These are phyloP conservation scores for Gentiana dahurica DNA, from an alignment of 257 asterid genomes.

Conservation along the genomic window DNA sequence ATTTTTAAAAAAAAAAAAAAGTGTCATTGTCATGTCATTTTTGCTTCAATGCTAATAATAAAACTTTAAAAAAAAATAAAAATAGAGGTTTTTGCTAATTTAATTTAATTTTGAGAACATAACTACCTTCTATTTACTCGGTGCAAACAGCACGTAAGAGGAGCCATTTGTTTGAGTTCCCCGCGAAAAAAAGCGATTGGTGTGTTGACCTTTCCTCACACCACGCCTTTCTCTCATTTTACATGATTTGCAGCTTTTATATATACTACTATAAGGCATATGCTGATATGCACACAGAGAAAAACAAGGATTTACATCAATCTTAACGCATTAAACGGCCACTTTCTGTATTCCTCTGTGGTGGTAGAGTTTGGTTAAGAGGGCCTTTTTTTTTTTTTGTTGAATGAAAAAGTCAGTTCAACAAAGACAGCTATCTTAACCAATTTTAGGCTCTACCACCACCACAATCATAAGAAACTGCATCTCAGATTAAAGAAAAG, in stretches of 20 bases:
- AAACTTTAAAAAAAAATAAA: too few relatives aligned
- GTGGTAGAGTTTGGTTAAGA: not conserved
- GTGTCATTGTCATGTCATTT: too few relatives aligned
- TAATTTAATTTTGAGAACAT: too few relatives aligned
- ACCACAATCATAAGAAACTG: not conserved
- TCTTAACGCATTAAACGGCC: slow-evolving; percentile 13
- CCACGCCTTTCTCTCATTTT: slow-evolving; percentile 37
- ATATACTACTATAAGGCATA: not conserved
- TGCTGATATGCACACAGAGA: not conserved
- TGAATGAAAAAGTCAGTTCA: slow-evolving; percentile 1
- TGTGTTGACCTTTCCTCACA: slow-evolving; percentile 13
- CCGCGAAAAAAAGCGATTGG: slow-evolving; percentile 21
- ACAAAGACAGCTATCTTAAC: not conserved
- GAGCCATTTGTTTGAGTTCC: not conserved
- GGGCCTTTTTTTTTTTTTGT: slow-evolving; percentile 3
- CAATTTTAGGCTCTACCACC: not conserved
- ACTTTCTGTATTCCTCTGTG: not conserved
- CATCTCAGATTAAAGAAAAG: not conserved
- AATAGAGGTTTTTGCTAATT: too few relatives aligned
- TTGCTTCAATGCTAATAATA: too few relatives aligned
- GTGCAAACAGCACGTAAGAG: too few relatives aligned
- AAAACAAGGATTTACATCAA: not conserved
- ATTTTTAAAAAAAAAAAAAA: too few relatives aligned
- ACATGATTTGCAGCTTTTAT: not conserved
- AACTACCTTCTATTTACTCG: too few relatives aligned